phyloP scores from a whole-genome alignment of 1,139 yeast species.

The Diutina sp. region DNA sequence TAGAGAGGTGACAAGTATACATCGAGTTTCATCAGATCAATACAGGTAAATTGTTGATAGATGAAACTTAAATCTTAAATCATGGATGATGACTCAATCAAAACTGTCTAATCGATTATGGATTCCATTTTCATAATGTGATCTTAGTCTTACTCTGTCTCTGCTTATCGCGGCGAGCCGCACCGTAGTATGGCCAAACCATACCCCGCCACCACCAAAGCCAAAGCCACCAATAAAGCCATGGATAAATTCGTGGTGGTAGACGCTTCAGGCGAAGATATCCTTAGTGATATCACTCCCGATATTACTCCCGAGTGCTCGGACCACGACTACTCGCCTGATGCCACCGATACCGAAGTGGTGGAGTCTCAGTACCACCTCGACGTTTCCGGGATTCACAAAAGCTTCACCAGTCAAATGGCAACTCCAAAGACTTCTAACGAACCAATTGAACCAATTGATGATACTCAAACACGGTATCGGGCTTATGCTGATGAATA shows the following conservation, averaged over 20 bases:
- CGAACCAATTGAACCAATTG: neutral
- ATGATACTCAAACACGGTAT: constrained; percentile 3
- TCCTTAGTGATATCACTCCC: neutral
- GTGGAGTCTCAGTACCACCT: neutral
- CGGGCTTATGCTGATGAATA: constrained; percentile 16
- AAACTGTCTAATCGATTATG: no score
- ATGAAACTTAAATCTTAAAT: no score
- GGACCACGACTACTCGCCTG: neutral
- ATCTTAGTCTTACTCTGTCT: no score
- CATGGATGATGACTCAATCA: no score
- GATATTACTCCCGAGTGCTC: neutral
- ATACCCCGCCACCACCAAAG: neutral
- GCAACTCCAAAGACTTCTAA: neutral
- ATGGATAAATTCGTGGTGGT: neutral
- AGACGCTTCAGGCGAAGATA: neutral
- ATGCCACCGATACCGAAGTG: neutral
- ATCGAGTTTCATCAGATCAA: no score
- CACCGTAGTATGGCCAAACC: neutral
- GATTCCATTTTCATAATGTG: no score
- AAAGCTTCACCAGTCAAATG: neutral
- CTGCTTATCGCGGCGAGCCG: neutral
- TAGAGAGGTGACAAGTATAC: no score
- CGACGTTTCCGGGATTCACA: neutral
- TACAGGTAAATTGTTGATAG: no score
- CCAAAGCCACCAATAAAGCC: neutral